Percentiles rank a stretch among this genome's conserved stretches.
Conservation (phyloP, 371 early-diverging fungal genomes). For the Fennellomyces sp. region DNA sequence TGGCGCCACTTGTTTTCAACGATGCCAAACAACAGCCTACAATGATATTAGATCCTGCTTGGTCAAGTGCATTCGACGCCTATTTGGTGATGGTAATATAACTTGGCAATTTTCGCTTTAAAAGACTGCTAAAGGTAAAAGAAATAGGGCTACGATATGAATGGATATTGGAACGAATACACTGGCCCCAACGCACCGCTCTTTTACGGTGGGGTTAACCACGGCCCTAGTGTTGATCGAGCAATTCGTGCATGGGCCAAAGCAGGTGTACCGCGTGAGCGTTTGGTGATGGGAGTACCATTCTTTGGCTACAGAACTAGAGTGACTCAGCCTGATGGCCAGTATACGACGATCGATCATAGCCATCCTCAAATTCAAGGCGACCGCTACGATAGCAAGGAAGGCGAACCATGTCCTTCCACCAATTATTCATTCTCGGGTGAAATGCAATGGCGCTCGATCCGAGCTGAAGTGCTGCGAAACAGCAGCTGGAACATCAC, state of each 20-base stretch:
- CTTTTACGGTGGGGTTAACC: slow-evolving; percentile 10
- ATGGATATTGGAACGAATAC: slow-evolving; percentile 21
- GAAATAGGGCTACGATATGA: slow-evolving; percentile 40
- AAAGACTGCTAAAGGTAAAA: neutral
- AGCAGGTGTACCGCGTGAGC: slow-evolving; percentile 57
- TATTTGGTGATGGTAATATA: slow-evolving; percentile 24
- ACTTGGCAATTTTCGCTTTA: neutral
- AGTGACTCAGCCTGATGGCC: slow-evolving; percentile 1
- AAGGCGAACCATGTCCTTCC: slow-evolving; percentile 13
- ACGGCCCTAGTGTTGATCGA: slow-evolving; percentile 18
- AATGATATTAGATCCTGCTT: slow-evolving; percentile 6
- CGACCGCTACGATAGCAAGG: slow-evolving; percentile 19
- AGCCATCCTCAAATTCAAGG: slow-evolving; percentile 19
- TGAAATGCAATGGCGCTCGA: slow-evolving; percentile 29
- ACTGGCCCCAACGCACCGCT: slow-evolving; percentile 69
- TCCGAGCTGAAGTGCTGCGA: neutral
- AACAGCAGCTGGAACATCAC: slow-evolving; percentile 21
- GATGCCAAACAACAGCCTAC: slow-evolving; percentile 16
- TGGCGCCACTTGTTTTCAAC: slow-evolving; percentile 16
- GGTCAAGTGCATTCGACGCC: slow-evolving; percentile 16
- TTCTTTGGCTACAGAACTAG: slow-evolving; percentile 55
- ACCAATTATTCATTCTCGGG: slow-evolving; percentile 13
- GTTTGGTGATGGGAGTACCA: slow-evolving; percentile 57
- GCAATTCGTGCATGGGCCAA: slow-evolving; percentile 47
- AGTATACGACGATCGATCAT: neutral